Conservation (phyloP, 2,329 filamentous ascomycete species). For the Phialemoniopsis sp. region DNA sequence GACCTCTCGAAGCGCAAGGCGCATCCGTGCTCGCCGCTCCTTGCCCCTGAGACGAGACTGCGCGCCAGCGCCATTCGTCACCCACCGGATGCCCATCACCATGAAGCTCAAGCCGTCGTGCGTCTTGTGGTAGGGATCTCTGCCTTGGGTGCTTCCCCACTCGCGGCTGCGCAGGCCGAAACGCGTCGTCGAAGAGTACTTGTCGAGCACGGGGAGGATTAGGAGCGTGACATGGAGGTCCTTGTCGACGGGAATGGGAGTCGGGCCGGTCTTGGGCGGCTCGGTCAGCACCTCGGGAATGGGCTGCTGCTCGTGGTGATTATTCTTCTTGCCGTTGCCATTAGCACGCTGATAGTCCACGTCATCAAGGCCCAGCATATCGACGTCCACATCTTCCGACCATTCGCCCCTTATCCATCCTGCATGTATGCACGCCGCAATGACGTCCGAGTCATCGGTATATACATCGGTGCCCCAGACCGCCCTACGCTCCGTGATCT, state of each 20-base stretch:
- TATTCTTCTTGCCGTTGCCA: constrained; percentile 18
- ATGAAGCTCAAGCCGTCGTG: constrained; percentile 91
- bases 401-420: constrained; percentile 92
- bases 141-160: constrained; percentile 59
- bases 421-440: constrained; percentile 88
- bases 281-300: constrained; percentile 39
- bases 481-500: constrained; percentile 75
- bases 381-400: constrained; percentile 70
- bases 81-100: constrained; percentile 78
- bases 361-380: constrained; percentile 55
- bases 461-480: constrained; percentile 95
- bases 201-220: constrained; percentile 73
- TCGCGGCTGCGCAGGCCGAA: constrained; percentile 80
- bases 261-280: constrained; percentile 57
- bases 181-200: constrained; percentile 70
- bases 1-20: constrained; percentile 50
- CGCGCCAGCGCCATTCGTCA: constrained; percentile 66
- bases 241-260: constrained; percentile 60
- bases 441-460: constrained; percentile 90
- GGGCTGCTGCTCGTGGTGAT: constrained; percentile 20
- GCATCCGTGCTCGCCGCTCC: constrained; percentile 51
- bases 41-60: constrained; percentile 53
- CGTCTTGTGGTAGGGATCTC: constrained; percentile 23
- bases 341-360: constrained; percentile 7
- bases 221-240: constrained; percentile 86